Conservation (phyloP, 164 flowering plant species). For the Dillenia suffruticosa region DNA sequence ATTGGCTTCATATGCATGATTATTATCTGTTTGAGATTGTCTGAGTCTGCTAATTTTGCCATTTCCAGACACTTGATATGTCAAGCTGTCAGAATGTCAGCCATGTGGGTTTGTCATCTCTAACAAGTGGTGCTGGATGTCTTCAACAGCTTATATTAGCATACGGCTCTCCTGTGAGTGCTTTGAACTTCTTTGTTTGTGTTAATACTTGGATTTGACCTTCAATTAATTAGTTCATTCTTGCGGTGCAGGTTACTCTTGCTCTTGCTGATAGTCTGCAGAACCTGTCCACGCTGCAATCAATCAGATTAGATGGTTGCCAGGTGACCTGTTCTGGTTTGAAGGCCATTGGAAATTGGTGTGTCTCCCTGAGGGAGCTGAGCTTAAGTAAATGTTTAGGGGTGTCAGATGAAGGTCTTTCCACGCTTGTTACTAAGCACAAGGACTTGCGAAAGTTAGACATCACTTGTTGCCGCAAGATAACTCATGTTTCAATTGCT, state of each 20-base stretch:
- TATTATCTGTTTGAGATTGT: background rate
- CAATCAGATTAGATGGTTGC: conserved; percentile 74
- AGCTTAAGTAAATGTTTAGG: conserved; percentile 87
- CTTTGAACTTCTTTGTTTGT: background rate
- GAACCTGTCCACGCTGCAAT: conserved; percentile 57
- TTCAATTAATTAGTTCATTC: background rate
- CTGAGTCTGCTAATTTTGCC: background rate
- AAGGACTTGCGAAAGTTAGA: conserved; percentile 65
- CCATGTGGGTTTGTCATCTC: conserved; percentile 55
- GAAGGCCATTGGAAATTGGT: conserved; percentile 60
- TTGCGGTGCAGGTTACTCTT: conserved; percentile 55
- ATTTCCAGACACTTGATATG: conserved; percentile 65
- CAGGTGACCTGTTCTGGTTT: conserved; percentile 59
- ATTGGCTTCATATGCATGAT: background rate
- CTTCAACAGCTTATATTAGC: conserved; percentile 57
- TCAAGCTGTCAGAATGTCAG: conserved; percentile 67
- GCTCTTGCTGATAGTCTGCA: conserved; percentile 53
- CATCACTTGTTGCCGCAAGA: conserved; percentile 83
- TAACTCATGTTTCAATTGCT: conserved; percentile 60
- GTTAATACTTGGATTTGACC: no score
- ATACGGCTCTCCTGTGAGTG: conserved; percentile 64
- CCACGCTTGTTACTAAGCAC: conserved; percentile 54
- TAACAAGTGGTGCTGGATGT: conserved; percentile 40
- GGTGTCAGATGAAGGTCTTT: conserved; percentile 81
- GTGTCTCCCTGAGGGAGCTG: conserved; percentile 54